Evolutionary conservation across 176 grass and related monocot species (phyloP).

Genomic region (Phyllostachys edulis): DNA sequence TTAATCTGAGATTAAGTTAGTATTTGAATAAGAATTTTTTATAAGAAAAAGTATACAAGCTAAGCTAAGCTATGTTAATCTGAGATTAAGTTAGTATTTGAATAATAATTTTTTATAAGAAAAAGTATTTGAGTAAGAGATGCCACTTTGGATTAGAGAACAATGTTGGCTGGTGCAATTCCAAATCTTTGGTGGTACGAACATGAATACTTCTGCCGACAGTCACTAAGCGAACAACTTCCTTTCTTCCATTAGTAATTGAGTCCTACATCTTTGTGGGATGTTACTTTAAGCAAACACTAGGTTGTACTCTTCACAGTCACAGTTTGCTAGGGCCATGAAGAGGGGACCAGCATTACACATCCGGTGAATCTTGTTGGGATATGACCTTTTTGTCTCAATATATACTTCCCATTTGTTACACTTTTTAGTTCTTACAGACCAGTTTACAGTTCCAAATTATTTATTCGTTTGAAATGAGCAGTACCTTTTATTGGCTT

Average conservation of each 20-base stretch:
- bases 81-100: background rate
- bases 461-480: background rate
- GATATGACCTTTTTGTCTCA: background rate
- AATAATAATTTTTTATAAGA: background rate
- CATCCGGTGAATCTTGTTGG: background rate
- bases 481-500: background rate
- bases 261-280: background rate
- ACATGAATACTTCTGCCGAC: background rate
- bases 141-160: background rate
- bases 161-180: background rate
- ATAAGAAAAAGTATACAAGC: background rate
- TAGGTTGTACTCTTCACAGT: background rate
- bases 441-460: background rate
- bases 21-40: background rate
- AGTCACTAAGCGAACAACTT: background rate
- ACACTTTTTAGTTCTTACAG: background rate
- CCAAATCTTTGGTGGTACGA: background rate
- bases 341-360: background rate
- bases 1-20: background rate
- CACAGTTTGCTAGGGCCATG: background rate
- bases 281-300: background rate
- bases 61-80: conserved; percentile 13
- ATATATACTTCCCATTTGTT: conserved; percentile 1
- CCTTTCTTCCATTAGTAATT: background rate
- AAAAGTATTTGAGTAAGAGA: background rate